Evolutionary conservation across 257 asterid species (phyloP).

Genomic region (Verbena officinalis): DNA sequence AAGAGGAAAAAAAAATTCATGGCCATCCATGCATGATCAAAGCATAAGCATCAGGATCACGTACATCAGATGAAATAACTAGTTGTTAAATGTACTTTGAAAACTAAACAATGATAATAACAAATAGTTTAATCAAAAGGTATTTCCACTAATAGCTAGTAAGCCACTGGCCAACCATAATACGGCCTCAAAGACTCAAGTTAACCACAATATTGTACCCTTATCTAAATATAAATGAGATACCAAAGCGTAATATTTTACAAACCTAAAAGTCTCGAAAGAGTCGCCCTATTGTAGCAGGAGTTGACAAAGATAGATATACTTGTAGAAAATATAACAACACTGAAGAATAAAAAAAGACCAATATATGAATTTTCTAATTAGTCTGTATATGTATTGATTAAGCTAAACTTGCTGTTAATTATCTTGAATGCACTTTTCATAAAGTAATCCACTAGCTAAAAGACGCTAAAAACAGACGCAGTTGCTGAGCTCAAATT

Average conservation of each 20-base stretch:
- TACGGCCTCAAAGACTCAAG: too few relatives aligned
- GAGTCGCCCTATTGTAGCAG: constrained; percentile 4
- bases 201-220: too few relatives aligned
- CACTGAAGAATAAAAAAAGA: too few relatives aligned
- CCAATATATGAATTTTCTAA: too few relatives aligned
- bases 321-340: constrained; percentile 16
- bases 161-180: neutral
- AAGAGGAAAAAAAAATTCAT: too few relatives aligned
- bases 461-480: constrained; percentile 41
- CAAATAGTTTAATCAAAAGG: neutral
- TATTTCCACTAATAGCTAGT: constrained; percentile 15
- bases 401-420: constrained; percentile 34
- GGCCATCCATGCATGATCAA: too few relatives aligned
- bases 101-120: constrained; percentile 11
- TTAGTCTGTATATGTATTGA: neutral
- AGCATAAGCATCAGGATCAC: too few relatives aligned
- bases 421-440: constrained; percentile 44
- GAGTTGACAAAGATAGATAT: constrained; percentile 45
- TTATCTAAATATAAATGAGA: neutral
- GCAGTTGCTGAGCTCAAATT: constrained; percentile 55
- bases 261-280: constrained; percentile 29
- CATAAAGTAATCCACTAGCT: constrained; percentile 27
- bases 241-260: neutral
- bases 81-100: constrained; percentile 21
- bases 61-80: too few relatives aligned